phyloP scores from a whole-genome alignment of 106 monocot genomes.

The Platanthera guangdongensis region DNA sequence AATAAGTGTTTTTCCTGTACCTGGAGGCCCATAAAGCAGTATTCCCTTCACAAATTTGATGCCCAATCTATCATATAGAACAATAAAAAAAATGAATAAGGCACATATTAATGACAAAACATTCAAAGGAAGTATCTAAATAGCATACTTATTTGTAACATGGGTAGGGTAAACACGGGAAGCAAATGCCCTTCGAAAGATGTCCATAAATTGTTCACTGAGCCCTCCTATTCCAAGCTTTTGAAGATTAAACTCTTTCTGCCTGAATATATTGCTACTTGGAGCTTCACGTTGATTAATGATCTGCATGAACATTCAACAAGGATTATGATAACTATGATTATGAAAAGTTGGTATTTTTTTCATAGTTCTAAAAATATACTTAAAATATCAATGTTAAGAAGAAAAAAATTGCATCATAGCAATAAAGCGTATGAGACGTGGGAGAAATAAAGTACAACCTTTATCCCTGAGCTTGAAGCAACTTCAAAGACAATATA shows the following conservation, averaged over 20 bases:
- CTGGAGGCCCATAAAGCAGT: constrained; percentile 94
- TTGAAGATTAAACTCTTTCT: constrained; percentile 92
- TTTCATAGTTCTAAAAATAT: neutral
- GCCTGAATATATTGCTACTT: constrained; percentile 85
- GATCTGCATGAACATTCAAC: constrained; percentile 36
- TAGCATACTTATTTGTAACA: constrained; percentile 71
- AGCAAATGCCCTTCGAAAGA: constrained; percentile 97
- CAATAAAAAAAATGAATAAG: constrained; percentile 5
- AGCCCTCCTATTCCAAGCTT: constrained; percentile 93
- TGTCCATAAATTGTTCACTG: constrained; percentile 82
- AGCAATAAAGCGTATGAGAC: neutral
- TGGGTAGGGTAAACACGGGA: constrained; percentile 94
- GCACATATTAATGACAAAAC: neutral
- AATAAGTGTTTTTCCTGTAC: constrained; percentile 97
- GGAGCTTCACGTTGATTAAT: constrained; percentile 4
- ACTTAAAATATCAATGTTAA: neutral
- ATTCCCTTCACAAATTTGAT: constrained; percentile 98
- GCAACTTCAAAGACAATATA: constrained; percentile 83
- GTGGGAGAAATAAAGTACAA: constrained; percentile 11
- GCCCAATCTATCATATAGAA: constrained; percentile 48
- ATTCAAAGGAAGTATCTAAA: neutral
- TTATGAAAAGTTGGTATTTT: neutral
- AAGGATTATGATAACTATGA: neutral
- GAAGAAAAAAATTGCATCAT: neutral
- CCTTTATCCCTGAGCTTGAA: constrained; percentile 93